phyloP scores from a whole-genome alignment of 306 rosid genomes.

The Prunus davidiana region DNA sequence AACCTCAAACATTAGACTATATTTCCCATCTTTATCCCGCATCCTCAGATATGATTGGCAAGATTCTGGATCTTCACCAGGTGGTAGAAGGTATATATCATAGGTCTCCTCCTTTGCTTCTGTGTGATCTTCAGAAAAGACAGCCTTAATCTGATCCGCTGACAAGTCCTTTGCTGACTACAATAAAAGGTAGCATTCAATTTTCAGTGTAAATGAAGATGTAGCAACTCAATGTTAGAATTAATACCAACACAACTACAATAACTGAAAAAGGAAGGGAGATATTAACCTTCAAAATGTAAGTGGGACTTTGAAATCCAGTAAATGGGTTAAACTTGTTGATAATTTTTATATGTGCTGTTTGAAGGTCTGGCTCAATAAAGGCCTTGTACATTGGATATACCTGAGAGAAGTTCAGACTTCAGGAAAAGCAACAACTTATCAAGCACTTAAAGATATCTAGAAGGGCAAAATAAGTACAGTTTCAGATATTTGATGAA shows the following conservation, averaged over 20 bases:
- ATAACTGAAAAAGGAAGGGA: constrained; percentile 2
- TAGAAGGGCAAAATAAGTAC: constrained; percentile 38
- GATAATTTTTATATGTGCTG: constrained; percentile 87
- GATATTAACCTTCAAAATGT: constrained; percentile 75
- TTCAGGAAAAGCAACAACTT: constrained; percentile 17
- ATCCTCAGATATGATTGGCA: constrained; percentile 98
- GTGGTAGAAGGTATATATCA: constrained; percentile 97
- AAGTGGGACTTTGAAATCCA: constrained; percentile 95
- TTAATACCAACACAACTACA: constrained; percentile 14
- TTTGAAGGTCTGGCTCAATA: constrained; percentile 96
- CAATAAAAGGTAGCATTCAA: constrained; percentile 30
- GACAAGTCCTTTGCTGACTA: constrained; percentile 76
- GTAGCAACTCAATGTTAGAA: constrained; percentile 7
- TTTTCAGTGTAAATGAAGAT: constrained; percentile 19
- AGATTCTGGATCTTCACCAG: constrained; percentile 98
- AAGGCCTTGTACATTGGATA: constrained; percentile 99
- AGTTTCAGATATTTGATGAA: constrained; percentile 98
- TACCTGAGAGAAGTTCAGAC: constrained; percentile 53
- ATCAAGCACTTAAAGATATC: constrained; percentile 12
- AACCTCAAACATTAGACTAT: constrained; percentile 99
- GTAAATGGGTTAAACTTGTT: constrained; percentile 97
- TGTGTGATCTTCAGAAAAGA: constrained; percentile 60
- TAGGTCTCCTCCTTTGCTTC: constrained; percentile 84
- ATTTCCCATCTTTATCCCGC: constrained; percentile 98
- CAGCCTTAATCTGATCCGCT: constrained; percentile 68